phyloP scores from a whole-genome alignment of 2,329 filamentous ascomycete genomes.

The Colletotrichum plurivorum region DNA sequence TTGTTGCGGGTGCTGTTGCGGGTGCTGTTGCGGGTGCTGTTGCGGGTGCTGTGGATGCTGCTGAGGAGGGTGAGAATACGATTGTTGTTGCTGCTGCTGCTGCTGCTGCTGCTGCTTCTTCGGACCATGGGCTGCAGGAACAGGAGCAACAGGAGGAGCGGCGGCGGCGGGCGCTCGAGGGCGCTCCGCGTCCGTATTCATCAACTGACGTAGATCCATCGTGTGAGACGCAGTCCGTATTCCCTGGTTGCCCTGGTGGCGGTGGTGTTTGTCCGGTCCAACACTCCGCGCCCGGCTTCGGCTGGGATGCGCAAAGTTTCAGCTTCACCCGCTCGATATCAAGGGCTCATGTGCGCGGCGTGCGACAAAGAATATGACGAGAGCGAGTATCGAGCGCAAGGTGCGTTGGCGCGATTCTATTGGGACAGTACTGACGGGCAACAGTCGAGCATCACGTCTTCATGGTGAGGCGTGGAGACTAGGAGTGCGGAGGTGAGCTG shows the following conservation, averaged over 20 bases:
- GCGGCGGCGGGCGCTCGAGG: conserved; percentile 49
- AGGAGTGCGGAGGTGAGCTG: background rate
- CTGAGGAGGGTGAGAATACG: background rate
- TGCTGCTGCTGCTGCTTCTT: conserved; percentile 37
- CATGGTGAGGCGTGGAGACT: conserved; percentile 18
- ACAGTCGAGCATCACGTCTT: conserved; percentile 31
- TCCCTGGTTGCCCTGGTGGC: conserved; percentile 11
- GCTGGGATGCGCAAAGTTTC: conserved; percentile 36
- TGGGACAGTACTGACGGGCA: conserved; percentile 7
- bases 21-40: conserved; percentile 42
- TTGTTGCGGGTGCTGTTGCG: conserved; percentile 43
- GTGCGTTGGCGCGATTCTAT: conserved; percentile 15
- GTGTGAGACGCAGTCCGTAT: conserved; percentile 26
- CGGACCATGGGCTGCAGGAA: conserved; percentile 29
- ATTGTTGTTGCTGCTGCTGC: conserved; percentile 31
- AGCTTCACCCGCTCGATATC: conserved; percentile 32
- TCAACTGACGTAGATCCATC: conserved; percentile 69
- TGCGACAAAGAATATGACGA: conserved; percentile 4
- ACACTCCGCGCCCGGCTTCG: conserved; percentile 33
- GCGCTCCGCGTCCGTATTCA: conserved; percentile 64
- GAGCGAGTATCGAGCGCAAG: background rate
- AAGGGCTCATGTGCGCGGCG: conserved; percentile 35
- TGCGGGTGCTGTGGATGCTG: conserved; percentile 9
- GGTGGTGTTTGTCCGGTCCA: conserved; percentile 17
- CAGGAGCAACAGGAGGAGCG: conserved; percentile 39